A percentile compares a stretch with the other conserved stretches of the same genome.
Evolutionary conservation across 768 basidiomycete species (phyloP).

Genomic region (Amylocystis lapponica): DNA sequence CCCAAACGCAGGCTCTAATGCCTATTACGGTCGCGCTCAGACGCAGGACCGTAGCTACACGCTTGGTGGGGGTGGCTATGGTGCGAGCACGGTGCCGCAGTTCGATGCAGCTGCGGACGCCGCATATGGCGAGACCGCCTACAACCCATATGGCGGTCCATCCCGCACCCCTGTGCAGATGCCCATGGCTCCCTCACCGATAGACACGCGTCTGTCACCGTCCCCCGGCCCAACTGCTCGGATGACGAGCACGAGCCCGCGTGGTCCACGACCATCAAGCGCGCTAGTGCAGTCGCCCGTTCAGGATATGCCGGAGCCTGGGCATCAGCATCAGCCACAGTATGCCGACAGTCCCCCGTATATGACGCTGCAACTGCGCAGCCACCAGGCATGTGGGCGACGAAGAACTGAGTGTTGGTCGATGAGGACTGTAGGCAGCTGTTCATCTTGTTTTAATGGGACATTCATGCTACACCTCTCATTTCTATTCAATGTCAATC

Average conservation of each 20-base stretch:
- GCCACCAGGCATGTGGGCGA: slow-evolving; percentile 50
- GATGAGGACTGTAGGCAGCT: not conserved
- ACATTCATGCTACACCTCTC: not conserved
- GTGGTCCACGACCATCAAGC: slow-evolving; percentile 15
- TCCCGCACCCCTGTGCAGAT: too few species aligned
- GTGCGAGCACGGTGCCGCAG: slow-evolving; percentile 33
- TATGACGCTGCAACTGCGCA: slow-evolving; percentile 54
- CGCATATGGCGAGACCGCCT: too few species aligned
- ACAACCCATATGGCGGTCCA: slow-evolving; percentile 4
- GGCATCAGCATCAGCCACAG: slow-evolving; percentile 12
- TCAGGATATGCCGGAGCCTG: slow-evolving; percentile 10
- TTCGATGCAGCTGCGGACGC: slow-evolving; percentile 9
- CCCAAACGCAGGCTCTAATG: slow-evolving; percentile 10
- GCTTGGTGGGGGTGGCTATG: slow-evolving; percentile 53
- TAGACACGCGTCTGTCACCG: slow-evolving; percentile 28
- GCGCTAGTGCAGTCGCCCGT: slow-evolving; percentile 7
- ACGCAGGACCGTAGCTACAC: slow-evolving; percentile 47
- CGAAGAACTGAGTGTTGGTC: slow-evolving; percentile 21
- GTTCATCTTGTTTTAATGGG: slow-evolving; percentile 1
- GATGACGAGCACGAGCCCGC: slow-evolving; percentile 8
- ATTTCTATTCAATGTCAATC: not conserved
- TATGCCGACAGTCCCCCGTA: slow-evolving; percentile 56
- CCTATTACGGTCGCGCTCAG: slow-evolving; percentile 8
- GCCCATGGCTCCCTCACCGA: slow-evolving; percentile 18
- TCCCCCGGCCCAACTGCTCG: not conserved